Conservation (phyloP, 2,329 filamentous ascomycete genomes). For the Claviceps sp. region DNA sequence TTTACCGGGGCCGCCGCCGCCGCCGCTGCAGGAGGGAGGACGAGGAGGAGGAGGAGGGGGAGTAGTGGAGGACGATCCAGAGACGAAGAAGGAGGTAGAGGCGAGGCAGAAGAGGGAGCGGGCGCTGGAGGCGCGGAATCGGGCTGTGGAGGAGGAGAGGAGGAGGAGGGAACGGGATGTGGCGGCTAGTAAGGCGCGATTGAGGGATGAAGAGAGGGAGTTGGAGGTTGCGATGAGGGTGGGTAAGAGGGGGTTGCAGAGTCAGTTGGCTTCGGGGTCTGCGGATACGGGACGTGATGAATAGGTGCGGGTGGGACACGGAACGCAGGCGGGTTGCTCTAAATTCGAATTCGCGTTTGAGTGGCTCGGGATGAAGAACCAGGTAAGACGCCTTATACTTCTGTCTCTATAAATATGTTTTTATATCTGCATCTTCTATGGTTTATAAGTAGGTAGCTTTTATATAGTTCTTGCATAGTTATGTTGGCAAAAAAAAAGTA, state of each 20-base stretch:
- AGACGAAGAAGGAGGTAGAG: constrained; percentile 32
- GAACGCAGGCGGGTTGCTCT: neutral
- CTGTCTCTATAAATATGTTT: too few relatives aligned
- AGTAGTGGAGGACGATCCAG: constrained; percentile 37
- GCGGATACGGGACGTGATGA: constrained; percentile 14
- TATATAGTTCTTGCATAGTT: too few relatives aligned
- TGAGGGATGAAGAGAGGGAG: constrained; percentile 55
- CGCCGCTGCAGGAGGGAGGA: constrained; percentile 30
- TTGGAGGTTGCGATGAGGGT: constrained; percentile 56
- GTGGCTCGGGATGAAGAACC: too few relatives aligned
- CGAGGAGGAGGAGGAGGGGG: constrained; percentile 34
- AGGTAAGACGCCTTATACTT: too few relatives aligned
- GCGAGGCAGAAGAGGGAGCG: constrained; percentile 47
- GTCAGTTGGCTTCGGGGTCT: constrained; percentile 33
- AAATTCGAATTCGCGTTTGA: too few relatives aligned
- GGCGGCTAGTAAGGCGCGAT: constrained; percentile 43
- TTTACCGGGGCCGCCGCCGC: constrained; percentile 41
- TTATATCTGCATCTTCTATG: too few relatives aligned
- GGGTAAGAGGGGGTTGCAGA: constrained; percentile 50
- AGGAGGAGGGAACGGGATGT: constrained; percentile 44
- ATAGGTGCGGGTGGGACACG: neutral
- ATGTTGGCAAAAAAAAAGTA: too few relatives aligned
- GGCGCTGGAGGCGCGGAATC: constrained; percentile 52
- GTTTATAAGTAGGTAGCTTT: too few relatives aligned
- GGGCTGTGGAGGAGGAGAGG: constrained; percentile 49